Conservation (phyloP, 2,329 filamentous ascomycete species). For the Drechslerella stenobrocha region DNA sequence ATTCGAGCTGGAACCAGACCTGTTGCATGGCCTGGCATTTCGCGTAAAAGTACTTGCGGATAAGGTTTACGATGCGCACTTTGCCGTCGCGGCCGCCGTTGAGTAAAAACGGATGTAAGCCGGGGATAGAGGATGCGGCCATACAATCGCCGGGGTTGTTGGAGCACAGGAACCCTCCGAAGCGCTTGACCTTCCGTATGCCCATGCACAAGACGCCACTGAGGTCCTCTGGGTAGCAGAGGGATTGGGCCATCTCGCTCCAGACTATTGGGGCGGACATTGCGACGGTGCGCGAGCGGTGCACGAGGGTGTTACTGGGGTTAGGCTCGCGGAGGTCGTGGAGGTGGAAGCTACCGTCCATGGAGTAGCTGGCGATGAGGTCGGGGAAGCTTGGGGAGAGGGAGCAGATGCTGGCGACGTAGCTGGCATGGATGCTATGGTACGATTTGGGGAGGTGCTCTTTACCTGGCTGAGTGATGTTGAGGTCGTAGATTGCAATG, state of each 20-base stretch:
- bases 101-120: slow-evolving; percentile 59
- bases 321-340: slow-evolving; percentile 58
- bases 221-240: slow-evolving; percentile 52
- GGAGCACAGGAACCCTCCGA: slow-evolving; percentile 41
- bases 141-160: slow-evolving; percentile 45
- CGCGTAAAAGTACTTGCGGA: slow-evolving; percentile 56
- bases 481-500: slow-evolving; percentile 58
- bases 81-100: slow-evolving; percentile 58
- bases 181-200: slow-evolving; percentile 40
- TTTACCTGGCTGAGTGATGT: slow-evolving; percentile 25
- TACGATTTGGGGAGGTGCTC: slow-evolving; percentile 57
- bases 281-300: slow-evolving; percentile 37
- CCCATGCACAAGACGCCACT: slow-evolving; percentile 54
- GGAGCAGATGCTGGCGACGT: slow-evolving; percentile 58
- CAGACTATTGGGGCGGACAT: slow-evolving; percentile 40
- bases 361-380: slow-evolving; percentile 57
- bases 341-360: slow-evolving; percentile 59
- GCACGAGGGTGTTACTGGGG: slow-evolving; percentile 55
- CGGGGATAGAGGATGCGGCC: slow-evolving; percentile 55
- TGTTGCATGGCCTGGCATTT: slow-evolving; percentile 58
- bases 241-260: slow-evolving; percentile 46
- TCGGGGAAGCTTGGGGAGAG: slow-evolving; percentile 60
- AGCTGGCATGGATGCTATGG: slow-evolving; percentile 57
- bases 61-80: slow-evolving; percentile 58
- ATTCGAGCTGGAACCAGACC: slow-evolving; percentile 61